Percentiles rank a stretch among this genome's conserved stretches.
Evolutionary conservation across 306 rosid genomes (phyloP).

Genomic region (Glycine soja): DNA sequence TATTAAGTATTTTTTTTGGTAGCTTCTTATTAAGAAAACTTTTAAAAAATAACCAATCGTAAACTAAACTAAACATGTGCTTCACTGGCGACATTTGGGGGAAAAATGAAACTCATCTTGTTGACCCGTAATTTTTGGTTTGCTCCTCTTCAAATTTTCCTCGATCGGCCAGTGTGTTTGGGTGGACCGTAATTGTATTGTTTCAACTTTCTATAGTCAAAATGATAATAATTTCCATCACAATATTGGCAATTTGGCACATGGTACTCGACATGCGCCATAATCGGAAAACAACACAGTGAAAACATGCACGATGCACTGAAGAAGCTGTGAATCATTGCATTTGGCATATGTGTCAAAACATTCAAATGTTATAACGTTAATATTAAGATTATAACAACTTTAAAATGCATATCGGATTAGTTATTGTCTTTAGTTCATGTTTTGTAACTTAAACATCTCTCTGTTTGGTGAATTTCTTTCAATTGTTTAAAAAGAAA

Average conservation of each 20-base stretch:
- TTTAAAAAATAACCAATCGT: too few relatives aligned
- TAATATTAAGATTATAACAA: background rate
- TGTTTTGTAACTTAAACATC: too few relatives aligned
- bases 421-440: background rate
- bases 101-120: background rate
- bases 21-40: too few relatives aligned
- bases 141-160: background rate
- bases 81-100: too few relatives aligned
- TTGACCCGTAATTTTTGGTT: slow-evolving; percentile 6
- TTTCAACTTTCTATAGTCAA: too few relatives aligned
- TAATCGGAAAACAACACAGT: background rate
- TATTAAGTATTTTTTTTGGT: too few relatives aligned
- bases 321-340: slow-evolving; percentile 3
- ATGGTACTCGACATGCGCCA: too few relatives aligned
- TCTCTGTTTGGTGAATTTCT: background rate
- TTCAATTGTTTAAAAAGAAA: background rate
- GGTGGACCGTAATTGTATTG: background rate
- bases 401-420: background rate
- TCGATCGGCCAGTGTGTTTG: background rate
- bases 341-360: background rate
- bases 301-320: slow-evolving; percentile 2
- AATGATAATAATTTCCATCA: too few relatives aligned
- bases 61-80: background rate
- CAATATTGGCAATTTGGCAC: background rate
- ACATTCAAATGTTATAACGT: background rate